phyloP scores from a whole-genome alignment of 768 basidiomycete genomes.

The Naganishia antarctica region DNA sequence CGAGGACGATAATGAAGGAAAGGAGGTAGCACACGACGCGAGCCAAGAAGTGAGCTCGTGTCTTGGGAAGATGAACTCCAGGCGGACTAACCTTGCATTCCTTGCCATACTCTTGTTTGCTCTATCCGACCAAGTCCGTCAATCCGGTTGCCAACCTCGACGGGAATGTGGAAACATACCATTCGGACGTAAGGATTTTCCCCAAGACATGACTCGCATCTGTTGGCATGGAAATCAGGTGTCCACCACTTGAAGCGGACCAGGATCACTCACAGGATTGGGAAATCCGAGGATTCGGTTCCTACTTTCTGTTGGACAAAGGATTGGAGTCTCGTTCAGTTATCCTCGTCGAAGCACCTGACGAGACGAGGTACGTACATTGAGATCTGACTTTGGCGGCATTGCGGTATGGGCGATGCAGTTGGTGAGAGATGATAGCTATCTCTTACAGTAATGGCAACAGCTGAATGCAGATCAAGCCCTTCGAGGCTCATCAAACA shows the following conservation, averaged over 20 bases:
- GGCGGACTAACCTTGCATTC: slow-evolving; percentile 74
- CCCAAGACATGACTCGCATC: slow-evolving; percentile 58
- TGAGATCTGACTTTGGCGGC: slow-evolving; percentile 47
- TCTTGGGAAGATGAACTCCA: too few species aligned
- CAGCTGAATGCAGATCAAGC: too few species aligned
- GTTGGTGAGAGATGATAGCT: background rate
- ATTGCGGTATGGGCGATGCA: slow-evolving; percentile 13
- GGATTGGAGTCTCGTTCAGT: background rate
- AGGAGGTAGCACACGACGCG: too few species aligned
- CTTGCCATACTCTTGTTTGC: slow-evolving; percentile 91
- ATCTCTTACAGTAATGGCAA: too few species aligned
- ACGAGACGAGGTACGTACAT: slow-evolving; percentile 30
- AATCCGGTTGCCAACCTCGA: background rate
- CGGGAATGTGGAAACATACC: slow-evolving; percentile 55
- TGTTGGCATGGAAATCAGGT: slow-evolving; percentile 6
- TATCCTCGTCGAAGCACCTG: too few species aligned
- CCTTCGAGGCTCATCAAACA: too few species aligned
- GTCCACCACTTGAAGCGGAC: background rate
- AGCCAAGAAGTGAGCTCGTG: too few species aligned
- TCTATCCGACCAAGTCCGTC: slow-evolving; percentile 54
- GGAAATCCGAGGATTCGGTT: slow-evolving; percentile 48
- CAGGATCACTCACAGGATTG: slow-evolving; percentile 42
- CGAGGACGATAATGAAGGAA: background rate
- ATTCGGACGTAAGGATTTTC: slow-evolving; percentile 90
- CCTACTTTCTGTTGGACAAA: slow-evolving; percentile 43